Evolutionary conservation across 2,329 filamentous ascomycete genomes (phyloP).

Genomic region (Acarospora socialis): DNA sequence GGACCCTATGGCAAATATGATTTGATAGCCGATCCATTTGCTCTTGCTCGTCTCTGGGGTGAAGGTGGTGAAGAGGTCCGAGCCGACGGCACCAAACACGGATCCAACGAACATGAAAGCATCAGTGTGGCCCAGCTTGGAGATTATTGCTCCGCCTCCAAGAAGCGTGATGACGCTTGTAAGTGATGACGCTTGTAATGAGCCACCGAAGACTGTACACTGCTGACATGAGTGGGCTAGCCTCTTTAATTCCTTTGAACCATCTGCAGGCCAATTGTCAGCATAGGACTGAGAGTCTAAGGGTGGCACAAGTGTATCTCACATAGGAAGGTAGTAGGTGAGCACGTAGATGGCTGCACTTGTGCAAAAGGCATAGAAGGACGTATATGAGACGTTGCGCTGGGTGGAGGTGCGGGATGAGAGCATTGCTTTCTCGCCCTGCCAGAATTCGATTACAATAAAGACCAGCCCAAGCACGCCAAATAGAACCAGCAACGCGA

Average conservation of each 20-base stretch:
- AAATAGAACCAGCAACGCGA: slow-evolving; percentile 35
- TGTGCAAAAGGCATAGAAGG: slow-evolving; percentile 11
- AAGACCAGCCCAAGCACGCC: slow-evolving; percentile 16
- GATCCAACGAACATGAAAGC: slow-evolving; percentile 23
- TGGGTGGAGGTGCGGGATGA: slow-evolving; percentile 18
- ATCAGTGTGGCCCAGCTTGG: slow-evolving; percentile 22
- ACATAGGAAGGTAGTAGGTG: slow-evolving; percentile 20
- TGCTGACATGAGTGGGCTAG: slow-evolving; percentile 24
- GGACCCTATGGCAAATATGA: slow-evolving; percentile 20
- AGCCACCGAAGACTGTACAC: slow-evolving; percentile 24
- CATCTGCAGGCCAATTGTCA: no score
- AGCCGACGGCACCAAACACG: slow-evolving; percentile 23
- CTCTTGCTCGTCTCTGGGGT: slow-evolving; percentile 10
- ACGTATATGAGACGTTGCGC: slow-evolving; percentile 11
- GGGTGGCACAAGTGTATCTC: no score
- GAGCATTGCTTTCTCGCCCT: slow-evolving; percentile 18
- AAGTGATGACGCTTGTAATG: slow-evolving; percentile 19
- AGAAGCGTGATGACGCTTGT: slow-evolving; percentile 12
- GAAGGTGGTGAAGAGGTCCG: slow-evolving; percentile 25
- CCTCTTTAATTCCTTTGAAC: slow-evolving; percentile 31
- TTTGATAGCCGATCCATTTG: slow-evolving; percentile 28
- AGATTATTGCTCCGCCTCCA: slow-evolving; percentile 15
- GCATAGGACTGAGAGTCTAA: no score
- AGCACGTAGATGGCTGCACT: slow-evolving; percentile 11
- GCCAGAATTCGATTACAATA: slow-evolving; percentile 16